Percentiles rank a stretch among this genome's conserved stretches.
Conservation (phyloP, 345 rosid genomes). For the Turritis glabra region DNA sequence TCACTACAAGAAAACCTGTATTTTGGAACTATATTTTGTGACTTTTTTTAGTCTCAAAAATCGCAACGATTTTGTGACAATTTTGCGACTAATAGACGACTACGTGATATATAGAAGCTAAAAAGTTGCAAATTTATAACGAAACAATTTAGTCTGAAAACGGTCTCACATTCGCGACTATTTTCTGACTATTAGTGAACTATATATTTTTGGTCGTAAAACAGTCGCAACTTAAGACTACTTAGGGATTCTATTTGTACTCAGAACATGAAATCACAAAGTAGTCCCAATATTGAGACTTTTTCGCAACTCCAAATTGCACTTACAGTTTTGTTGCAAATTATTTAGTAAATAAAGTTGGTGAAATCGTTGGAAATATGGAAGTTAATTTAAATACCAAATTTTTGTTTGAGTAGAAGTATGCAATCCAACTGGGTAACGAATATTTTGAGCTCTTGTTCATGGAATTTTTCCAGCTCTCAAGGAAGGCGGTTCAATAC, state of each 20-base stretch:
- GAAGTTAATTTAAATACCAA: background rate
- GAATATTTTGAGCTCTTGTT: too few species aligned
- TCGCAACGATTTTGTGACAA: background rate
- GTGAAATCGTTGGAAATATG: background rate
- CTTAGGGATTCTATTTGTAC: background rate
- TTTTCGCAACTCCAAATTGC: background rate
- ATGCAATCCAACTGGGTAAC: too few species aligned
- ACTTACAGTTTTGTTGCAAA: too few species aligned
- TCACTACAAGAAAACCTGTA: background rate
- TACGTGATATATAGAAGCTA: background rate
- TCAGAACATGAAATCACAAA: background rate
- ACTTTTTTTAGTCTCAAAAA: background rate
- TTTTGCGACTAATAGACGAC: background rate
- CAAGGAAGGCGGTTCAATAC: too few species aligned
- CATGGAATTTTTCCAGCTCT: too few species aligned
- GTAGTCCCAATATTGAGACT: background rate
- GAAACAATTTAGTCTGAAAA: too few species aligned
- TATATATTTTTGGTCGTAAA: background rate
- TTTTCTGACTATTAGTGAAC: background rate
- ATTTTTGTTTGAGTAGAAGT: too few species aligned
- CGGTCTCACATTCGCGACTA: background rate
- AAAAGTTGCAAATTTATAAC: background rate
- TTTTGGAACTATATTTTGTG: background rate
- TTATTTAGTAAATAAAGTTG: background rate
- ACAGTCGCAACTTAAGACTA: background rate